phyloP scores from a whole-genome alignment of 352 stramenopile genomes.

The Pseudoperonospora humuli region DNA sequence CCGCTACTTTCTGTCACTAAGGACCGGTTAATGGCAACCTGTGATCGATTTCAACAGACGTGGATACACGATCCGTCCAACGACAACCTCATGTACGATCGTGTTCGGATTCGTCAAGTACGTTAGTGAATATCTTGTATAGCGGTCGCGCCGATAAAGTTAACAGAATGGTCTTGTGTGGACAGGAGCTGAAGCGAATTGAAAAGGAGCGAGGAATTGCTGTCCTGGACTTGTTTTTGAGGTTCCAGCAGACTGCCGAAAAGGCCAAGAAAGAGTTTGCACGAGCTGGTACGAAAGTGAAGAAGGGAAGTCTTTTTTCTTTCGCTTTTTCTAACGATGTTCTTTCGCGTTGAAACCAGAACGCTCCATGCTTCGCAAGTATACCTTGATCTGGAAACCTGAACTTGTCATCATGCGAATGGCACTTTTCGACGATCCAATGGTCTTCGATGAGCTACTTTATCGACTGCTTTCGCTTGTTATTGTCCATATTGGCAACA shows the following conservation, averaged over 20 bases:
- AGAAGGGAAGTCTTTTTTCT: not conserved
- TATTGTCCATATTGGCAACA: constrained; percentile 43
- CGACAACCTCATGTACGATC: constrained; percentile 65
- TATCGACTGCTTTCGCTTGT: constrained; percentile 54
- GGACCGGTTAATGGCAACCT: constrained; percentile 54
- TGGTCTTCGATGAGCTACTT: constrained; percentile 59
- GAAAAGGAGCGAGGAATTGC: constrained; percentile 30
- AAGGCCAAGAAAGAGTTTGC: constrained; percentile 49
- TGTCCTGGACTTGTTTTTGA: constrained; percentile 35
- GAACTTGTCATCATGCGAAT: constrained; percentile 31
- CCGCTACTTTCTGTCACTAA: constrained; percentile 61
- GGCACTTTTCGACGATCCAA: constrained; percentile 35
- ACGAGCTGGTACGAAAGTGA: constrained; percentile 20
- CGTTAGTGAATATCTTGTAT: constrained; percentile 1
- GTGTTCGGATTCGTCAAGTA: constrained; percentile 79
- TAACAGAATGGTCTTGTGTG: not conserved
- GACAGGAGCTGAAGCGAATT: constrained; percentile 43
- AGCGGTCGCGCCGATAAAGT: not conserved
- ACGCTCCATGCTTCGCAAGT: constrained; percentile 35
- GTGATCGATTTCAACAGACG: constrained; percentile 51
- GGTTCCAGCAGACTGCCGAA: constrained; percentile 37
- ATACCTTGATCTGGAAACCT: constrained; percentile 20
- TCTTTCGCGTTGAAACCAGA: constrained; percentile 28
- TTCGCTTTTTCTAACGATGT: constrained; percentile 5
- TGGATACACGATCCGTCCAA: constrained; percentile 85